phyloP scores from a whole-genome alignment of 1,284 basidiomycete species.

The Kalmanozyma brasiliensis region DNA sequence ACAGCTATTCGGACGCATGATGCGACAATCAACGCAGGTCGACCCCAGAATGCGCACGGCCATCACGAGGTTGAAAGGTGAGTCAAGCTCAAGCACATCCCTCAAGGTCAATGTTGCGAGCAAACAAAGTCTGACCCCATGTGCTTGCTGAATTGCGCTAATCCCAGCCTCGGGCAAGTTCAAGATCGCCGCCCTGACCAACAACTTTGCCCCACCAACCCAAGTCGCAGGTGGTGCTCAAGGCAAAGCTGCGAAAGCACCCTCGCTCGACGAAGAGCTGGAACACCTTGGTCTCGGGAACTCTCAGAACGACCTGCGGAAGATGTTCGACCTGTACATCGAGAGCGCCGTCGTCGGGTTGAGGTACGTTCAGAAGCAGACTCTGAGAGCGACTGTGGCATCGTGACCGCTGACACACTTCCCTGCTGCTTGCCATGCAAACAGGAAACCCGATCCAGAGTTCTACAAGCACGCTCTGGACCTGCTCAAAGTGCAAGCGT shows the following conservation, averaged over 20 bases:
- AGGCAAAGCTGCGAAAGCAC: conserved; percentile 11
- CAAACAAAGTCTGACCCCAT: background rate
- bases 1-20: conserved; percentile 68
- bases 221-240: conserved; percentile 19
- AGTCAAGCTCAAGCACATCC: background rate
- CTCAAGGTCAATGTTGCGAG: background rate
- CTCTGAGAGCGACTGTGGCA: too few species aligned
- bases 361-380: conserved; percentile 46
- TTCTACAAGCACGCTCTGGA: conserved; percentile 67
- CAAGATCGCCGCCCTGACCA: conserved; percentile 67
- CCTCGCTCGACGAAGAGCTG: conserved; percentile 55
- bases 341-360: conserved; percentile 67
- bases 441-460: conserved; percentile 68
- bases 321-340: conserved; percentile 66
- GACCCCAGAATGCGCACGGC: conserved; percentile 62
- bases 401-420: background rate
- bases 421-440: conserved; percentile 1
- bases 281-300: conserved; percentile 52
- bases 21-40: conserved; percentile 57
- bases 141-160: background rate
- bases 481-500: conserved; percentile 55
- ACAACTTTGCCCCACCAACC: conserved; percentile 66
- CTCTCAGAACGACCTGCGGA: conserved; percentile 42
- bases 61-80: conserved; percentile 49
- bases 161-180: conserved; percentile 56